A percentile compares a stretch with the other conserved stretches of the same genome.
These are phyloP conservation scores for Solanum boliviense DNA, from an alignment of 257 asterid species.

Conservation along the genomic window DNA sequence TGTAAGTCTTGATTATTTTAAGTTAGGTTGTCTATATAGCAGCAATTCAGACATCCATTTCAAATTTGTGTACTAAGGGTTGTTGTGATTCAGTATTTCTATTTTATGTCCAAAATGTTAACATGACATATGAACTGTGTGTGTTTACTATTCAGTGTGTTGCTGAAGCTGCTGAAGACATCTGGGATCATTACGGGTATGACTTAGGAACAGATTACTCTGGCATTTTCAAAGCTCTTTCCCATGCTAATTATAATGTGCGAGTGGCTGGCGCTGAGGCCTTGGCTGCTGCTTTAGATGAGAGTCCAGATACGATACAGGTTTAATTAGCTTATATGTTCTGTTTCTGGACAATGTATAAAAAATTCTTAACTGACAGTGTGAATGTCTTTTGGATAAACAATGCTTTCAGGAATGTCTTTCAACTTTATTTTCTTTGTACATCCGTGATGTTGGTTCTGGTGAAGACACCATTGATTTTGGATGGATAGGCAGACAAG, in stretches of 20 bases:
- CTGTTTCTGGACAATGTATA: not conserved
- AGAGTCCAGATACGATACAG: conserved; percentile 89
- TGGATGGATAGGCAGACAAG: conserved; percentile 97
- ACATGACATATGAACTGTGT: not conserved
- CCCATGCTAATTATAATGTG: conserved; percentile 74
- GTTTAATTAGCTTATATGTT: conserved; percentile 19
- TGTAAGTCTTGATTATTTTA: not conserved
- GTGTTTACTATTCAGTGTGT: conserved; percentile 41
- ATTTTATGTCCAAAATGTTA: not conserved
- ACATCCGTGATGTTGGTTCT: conserved; percentile 68
- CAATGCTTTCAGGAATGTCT: conserved; percentile 64
- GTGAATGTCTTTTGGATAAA: conserved; percentile 3
- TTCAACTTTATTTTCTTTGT: conserved; percentile 71
- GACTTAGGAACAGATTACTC: conserved; percentile 90
- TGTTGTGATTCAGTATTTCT: not conserved
- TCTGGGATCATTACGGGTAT: conserved; percentile 85
- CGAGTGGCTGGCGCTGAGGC: conserved; percentile 97
- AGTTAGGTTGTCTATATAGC: not conserved
- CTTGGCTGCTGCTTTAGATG: conserved; percentile 96
- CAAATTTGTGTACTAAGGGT: not conserved
- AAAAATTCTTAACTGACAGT: not conserved
- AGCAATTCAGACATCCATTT: not conserved
- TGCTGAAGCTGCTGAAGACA: conserved; percentile 83
- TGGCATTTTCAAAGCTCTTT: conserved; percentile 71
- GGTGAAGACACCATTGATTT: conserved; percentile 45